Percentiles rank a stretch among this genome's conserved stretches.
phyloP scores from a whole-genome alignment of 2,329 filamentous ascomycete genomes.

The Ilyonectria robusta region DNA sequence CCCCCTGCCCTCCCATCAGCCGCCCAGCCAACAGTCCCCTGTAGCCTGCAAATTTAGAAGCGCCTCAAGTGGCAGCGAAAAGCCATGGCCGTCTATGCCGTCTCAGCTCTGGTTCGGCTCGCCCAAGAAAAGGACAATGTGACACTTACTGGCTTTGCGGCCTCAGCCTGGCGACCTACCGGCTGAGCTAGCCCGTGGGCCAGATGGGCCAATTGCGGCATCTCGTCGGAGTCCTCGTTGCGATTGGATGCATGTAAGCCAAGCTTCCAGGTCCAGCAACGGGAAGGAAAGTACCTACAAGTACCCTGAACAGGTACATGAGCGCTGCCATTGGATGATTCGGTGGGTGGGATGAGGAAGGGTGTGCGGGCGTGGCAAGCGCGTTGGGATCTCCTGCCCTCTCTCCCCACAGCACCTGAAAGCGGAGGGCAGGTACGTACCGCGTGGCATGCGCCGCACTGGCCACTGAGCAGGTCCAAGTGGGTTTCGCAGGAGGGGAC shows the following conservation, averaged over 20 bases:
- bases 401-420: conserved; percentile 22
- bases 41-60: conserved; percentile 31
- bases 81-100: conserved; percentile 17
- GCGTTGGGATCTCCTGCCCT: conserved; percentile 18
- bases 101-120: conserved; percentile 18
- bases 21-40: conserved; percentile 24
- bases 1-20: conserved; percentile 22
- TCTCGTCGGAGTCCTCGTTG: not conserved
- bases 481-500: not conserved
- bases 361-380: conserved; percentile 17
- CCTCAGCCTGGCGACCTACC: conserved; percentile 9
- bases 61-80: conserved; percentile 14
- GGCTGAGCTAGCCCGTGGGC: conserved; percentile 8
- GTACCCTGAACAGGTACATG: conserved; percentile 30
- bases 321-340: conserved; percentile 9
- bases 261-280: conserved; percentile 3
- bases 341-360: conserved; percentile 8
- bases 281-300: conserved; percentile 16
- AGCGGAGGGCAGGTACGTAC: conserved; percentile 20
- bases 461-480: conserved; percentile 11
- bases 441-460: not conserved
- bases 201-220: conserved; percentile 28
- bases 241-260: conserved; percentile 18
- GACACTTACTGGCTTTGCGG: not conserved
- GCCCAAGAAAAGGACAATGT: conserved; percentile 3